A percentile compares a stretch with the other conserved stretches of the same genome.
Conservation (phyloP, 208 protist genomes). For the Crithidia expoeki region DNA sequence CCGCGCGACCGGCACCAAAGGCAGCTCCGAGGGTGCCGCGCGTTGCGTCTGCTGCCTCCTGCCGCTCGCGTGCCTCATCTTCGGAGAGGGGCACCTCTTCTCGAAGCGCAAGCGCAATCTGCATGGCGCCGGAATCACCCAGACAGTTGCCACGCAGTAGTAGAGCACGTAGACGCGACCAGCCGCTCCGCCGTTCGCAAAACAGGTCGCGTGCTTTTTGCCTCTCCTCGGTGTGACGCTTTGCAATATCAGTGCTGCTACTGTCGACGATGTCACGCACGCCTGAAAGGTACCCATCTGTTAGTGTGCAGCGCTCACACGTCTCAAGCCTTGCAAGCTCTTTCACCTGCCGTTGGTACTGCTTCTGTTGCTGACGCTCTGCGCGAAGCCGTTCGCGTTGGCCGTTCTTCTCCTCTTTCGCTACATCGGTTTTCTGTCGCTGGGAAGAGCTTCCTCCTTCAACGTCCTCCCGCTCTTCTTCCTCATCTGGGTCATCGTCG, state of each 20-base stretch:
- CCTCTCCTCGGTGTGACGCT: slow-evolving; percentile 38
- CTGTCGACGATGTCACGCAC: slow-evolving; percentile 2
- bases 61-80: slow-evolving; percentile 64
- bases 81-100: slow-evolving; percentile 63
- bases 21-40: slow-evolving; percentile 32
- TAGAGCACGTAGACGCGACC: slow-evolving; percentile 75
- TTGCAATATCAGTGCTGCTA: slow-evolving; percentile 6
- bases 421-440: not conserved
- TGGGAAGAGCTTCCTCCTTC: slow-evolving; percentile 9
- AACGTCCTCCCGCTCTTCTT: slow-evolving; percentile 29
- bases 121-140: slow-evolving; percentile 54
- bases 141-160: slow-evolving; percentile 71
- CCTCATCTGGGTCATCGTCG: slow-evolving; percentile 32
- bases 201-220: slow-evolving; percentile 51
- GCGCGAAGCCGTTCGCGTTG: slow-evolving; percentile 1
- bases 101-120: slow-evolving; percentile 48
- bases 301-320: not conserved
- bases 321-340: slow-evolving; percentile 11
- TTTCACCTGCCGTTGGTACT: slow-evolving; percentile 11
- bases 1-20: slow-evolving; percentile 27
- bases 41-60: slow-evolving; percentile 33
- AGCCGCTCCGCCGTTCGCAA: slow-evolving; percentile 75
- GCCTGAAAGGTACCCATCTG: slow-evolving; percentile 7
- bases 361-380: slow-evolving; percentile 7
- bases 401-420: not conserved